Evolutionary conservation across 2,329 filamentous ascomycete genomes (phyloP), one percentile per base, ranked within the genome.

Genomic region (Diaporthe eres): DNA sequence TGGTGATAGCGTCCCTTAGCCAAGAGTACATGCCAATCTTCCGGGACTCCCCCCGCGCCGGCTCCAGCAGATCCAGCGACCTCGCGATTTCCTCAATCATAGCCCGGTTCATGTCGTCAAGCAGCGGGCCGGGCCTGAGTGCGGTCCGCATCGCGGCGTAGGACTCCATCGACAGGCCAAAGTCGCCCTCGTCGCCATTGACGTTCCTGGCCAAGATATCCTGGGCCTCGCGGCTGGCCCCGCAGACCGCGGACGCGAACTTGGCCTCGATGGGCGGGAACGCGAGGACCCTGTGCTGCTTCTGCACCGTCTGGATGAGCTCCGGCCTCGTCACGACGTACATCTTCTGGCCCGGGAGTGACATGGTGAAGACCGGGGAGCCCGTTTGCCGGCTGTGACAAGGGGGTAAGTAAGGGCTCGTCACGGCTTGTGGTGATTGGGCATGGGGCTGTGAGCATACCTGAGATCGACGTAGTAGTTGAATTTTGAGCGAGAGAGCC

Each of bases 361-460:
- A 76, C 31, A 88, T 77, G 6, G 85, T 87, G 74, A 84, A 85
- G 44, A 87, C 85, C 0, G 85, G 83, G 1, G 80, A 58, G 42
- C 39, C 72, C 5, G 67, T 79, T 44, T 78, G 74, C 65, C 78
- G 55, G 25, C 78, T 80, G 67, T 8, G 12, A n/a, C 15, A 4
- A 4, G 28, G 31, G 19, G 15, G 17, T 31, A 15, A 53, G 37
- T 25, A 28, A 17, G 28, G 6, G 17, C 34, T 22, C 17, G 39
- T 42, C 22, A 39, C 19, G 19, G 6, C 4, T 7, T 19, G 19
- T 4, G 9, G 3, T 13, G 1, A 17, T 28, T 31, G 3, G 22
- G 15, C 12, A 6, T 2, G 13, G 7, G 19, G 12, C 19, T 5
- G 10, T 12, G n/a, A 22, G 13, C 12, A n/a, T 78, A 81, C 80